Base-by-base conservation (phyloP, 2,329 filamentous ascomycete genomes). In the Oidium heveae region DNA sequence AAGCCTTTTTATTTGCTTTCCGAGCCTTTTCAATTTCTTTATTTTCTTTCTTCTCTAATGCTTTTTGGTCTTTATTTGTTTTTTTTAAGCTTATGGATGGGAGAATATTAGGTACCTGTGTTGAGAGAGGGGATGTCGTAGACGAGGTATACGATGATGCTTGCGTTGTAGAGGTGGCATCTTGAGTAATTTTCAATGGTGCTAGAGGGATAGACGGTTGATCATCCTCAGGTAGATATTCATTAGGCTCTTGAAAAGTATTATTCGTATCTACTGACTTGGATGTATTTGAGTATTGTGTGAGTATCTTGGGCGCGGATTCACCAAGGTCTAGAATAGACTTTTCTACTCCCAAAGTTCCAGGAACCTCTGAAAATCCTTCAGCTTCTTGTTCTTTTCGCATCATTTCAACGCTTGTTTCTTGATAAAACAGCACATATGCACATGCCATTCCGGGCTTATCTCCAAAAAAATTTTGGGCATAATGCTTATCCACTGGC, bases 341-440 rank as follows among this genome's bases (percentile, higher is more conserved):
- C 50, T 74, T 72, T 63, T 76, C 69, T 59, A 71, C 73, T 55
- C 12, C 32, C 12, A 9, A n/a, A 51, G 22, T 16, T 28, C 13
- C 12, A 51, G 73, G 72, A 79, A 82, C 66, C 74, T 80, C 63
- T 56, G 63, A 68, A 28, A 73, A 68, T 12, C 82, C 82, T 65
- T 94, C 87, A 50, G 78, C 81, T 62, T 93, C 87, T 65, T 93
- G 84, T 67, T 96, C 88, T 55, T 79, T 80, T 57, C 75, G 70
- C 54, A 80, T 73, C 61, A 79, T 77, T 61, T 81, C 78, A 56
- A 79, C 75, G 0, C 77, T 80, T 2, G 77, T 96, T 67, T 98
- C 89, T 66, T 95, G 91, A 68, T 98, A 98, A 67, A 98, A 98
- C 10, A 98, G 72, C 16, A 98, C 88, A 63, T 98, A 98, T 33